These are phyloP conservation scores for Vigna mungo DNA, from an alignment of 306 rosid species.

Conservation along the genomic window DNA sequence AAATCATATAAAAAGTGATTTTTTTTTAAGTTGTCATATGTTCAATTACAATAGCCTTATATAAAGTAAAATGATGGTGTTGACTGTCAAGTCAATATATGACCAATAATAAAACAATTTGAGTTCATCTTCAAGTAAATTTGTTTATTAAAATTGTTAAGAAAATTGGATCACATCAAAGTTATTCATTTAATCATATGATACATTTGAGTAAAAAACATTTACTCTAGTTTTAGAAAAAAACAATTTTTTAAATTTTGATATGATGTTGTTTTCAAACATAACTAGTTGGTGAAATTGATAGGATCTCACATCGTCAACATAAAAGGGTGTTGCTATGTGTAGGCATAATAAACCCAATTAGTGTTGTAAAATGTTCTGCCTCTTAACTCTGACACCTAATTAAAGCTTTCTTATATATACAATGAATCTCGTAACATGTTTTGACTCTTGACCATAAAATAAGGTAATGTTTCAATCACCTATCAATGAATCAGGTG, in stretches of 20 bases:
- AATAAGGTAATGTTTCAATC: background rate
- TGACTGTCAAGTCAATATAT: too few relatives aligned
- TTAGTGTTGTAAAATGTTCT: background rate
- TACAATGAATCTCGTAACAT: conserved; percentile 9
- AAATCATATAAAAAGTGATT: too few relatives aligned
- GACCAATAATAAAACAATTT: too few relatives aligned
- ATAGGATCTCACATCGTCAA: background rate
- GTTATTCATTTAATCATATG: too few relatives aligned
- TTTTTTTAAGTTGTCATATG: too few relatives aligned
- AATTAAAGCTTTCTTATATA: background rate
- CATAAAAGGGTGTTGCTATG: background rate
- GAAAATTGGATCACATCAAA: too few relatives aligned
- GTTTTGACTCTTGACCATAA: conserved; percentile 3
- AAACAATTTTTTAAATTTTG: background rate
- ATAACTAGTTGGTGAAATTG: background rate
- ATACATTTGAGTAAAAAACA: too few relatives aligned
- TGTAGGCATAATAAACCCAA: background rate
- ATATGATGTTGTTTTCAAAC: background rate
- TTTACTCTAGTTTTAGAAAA: too few relatives aligned
- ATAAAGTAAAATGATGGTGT: too few relatives aligned
- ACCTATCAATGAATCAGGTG: background rate
- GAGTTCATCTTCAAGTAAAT: too few relatives aligned
- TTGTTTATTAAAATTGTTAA: too few relatives aligned
- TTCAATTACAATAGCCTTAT: too few relatives aligned
- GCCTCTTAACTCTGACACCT: background rate